Conservation (phyloP, 164 flowering plant genomes). For the Hamamelis virginiana region DNA sequence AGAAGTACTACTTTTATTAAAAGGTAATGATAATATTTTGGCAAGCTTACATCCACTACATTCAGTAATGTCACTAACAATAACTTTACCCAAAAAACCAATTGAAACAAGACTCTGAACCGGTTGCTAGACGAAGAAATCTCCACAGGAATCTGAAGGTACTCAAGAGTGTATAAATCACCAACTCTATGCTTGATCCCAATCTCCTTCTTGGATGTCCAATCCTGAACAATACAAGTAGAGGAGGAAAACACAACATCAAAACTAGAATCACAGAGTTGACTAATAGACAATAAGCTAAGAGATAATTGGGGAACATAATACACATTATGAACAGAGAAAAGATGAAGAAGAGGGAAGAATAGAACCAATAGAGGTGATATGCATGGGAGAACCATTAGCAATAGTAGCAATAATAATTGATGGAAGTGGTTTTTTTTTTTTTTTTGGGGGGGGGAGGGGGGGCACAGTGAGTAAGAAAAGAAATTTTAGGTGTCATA, state of each 20-base stretch:
- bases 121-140: too few species aligned
- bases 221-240: not conserved
- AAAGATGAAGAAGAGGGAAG: not conserved
- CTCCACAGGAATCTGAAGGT: not conserved
- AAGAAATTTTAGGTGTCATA: too few species aligned
- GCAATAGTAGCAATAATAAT: not conserved
- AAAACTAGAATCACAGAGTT: not conserved
- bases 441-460: too few species aligned
- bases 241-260: not conserved
- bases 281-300: not conserved
- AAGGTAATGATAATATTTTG: too few species aligned
- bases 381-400: not conserved
- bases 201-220: not conserved
- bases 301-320: not conserved
- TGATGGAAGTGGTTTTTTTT: too few species aligned
- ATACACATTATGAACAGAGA: not conserved
- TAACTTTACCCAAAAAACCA: too few species aligned
- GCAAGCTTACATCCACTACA: too few species aligned
- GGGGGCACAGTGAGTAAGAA: too few species aligned
- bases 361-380: not conserved
- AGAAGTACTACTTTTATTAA: too few species aligned
- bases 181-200: not conserved
- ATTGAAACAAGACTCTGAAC: too few species aligned
- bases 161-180: not conserved
- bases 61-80: too few species aligned